Base-by-base conservation (phyloP, 2,329 filamentous ascomycete species). In the Helicocarpus griseus region DNA sequence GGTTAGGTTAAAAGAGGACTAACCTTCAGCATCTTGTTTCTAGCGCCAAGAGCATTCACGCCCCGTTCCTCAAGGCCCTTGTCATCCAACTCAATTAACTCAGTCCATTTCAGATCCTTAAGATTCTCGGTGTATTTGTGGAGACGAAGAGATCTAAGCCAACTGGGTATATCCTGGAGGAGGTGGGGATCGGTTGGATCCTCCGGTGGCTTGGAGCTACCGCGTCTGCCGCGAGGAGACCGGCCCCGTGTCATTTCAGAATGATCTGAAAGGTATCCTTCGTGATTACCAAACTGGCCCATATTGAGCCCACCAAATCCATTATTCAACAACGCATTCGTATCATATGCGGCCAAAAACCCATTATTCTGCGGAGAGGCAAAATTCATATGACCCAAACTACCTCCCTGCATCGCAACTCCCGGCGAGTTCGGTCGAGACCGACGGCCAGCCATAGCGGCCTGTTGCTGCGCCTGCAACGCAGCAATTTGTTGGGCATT, bases 91-190 rank as follows among this genome's bases (percentile, higher is more conserved):
- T 93, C 87, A 54, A 98, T 76, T 60, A 98, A 73, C 50, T 98
- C 93, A 26, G 85, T 87, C 93, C 93, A 98, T 63, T 93, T 89
- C 77, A 97, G 82, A 64, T 97, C 91, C 73, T 97, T 98, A 57
- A 98, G 74, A 61, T 97, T 94, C 60, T 98, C 93, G 8, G 93
- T 98, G 72, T 98, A 98, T 76, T 98, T 98, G 77, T 98, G 93
- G 62, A 98, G 77, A 54, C 93, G 83, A 65, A 97, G 78, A 68
- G 89, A 96, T 66, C 93, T 83, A 63, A 98, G 80, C 93, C 93
- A 98, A 68, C 84, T 86, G 50, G 93, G 91, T 60, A 98, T 96
- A 65, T 98, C 93, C 71, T 95, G 87, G 60, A 98, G 78, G 54
- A 98, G 79, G 39, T 79, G 83, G 14, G 87, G 86, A 69, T 98